Base-by-base conservation (phyloP, 805 yeast species). In the Ogataea siamensis region DNA sequence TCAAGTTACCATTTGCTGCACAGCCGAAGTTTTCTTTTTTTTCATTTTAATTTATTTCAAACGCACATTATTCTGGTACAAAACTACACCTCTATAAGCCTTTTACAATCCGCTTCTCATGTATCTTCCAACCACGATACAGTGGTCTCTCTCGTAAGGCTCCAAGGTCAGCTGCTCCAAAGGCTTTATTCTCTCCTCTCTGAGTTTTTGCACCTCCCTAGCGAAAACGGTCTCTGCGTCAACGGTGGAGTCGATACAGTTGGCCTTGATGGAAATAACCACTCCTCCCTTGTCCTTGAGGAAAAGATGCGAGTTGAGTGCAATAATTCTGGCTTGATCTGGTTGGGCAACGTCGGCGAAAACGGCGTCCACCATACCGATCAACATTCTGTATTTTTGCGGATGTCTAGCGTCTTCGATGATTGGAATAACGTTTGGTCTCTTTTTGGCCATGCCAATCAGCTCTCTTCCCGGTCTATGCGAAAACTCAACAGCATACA, bases 331-430 rank as follows among this genome's bases (percentile, higher is more conserved):
- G 56, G 99, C 99, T 76, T 93, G 99, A 73, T 93, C 99, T 29
- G 99, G 99, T 76, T 93, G 99, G 53, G 99, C 99, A 66, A 93
- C 99, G 77, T 93, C 99, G 47, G 99, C 99, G 63, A 93, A 93
- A 46, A 93, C 98, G 64, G 80, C 87, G 69, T 93, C 99, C 52
- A 93, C 99, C 99, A 93, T 93, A 60, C 97, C 95, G 49, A 93
- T 76, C 58, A 93, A 78, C 99, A 93, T 93, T 76, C 99, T 83
- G 83, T 93, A 93, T 73, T 93, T 93, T 68, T 93, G 99, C 62
- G 99, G 99, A 73, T 93, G 99, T 77, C 99, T 89, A 50, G 99
- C 99, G 73, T 93, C 99, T 72, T 93, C 99, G 66, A 93, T 89
- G 68, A 93, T 93, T 60, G 99, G 99, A 54, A 93, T 87, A 43